Evolutionary conservation across 2,329 filamentous ascomycete species (phyloP), one percentile per base, ranked within the genome.

Genomic region (Lojkania enalia): DNA sequence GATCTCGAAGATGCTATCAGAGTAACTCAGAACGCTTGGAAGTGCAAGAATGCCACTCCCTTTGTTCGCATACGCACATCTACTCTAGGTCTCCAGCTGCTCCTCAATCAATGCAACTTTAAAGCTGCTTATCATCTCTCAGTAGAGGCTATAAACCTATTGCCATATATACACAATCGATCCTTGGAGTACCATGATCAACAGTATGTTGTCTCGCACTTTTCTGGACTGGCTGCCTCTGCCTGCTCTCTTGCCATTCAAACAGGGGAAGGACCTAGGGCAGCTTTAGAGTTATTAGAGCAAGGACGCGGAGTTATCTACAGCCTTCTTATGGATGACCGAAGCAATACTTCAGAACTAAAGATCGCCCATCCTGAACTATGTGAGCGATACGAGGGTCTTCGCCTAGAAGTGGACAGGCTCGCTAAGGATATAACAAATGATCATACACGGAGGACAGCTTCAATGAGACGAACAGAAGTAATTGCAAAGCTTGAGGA

Each of bases 301-400:
- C 5, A 5, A 12, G 39, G 39, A 3, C 39, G 39, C 6, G 27
- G 16, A 33, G 19, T 42, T 4, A 21, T 42, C 5, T 30, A 33
- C 21, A 19, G 39, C 12, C 14, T 7, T 19, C 6, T 35, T 12
- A 20, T 42, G 13, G 27, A 33, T 15, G 11, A 23, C 14, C 15
- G 19, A 35, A 21, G 18, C 30, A 20, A 42, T 20, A 35, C 16
- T 23, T 42, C 27, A 6, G 19, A 33, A 21, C 39, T 20, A 5
- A 42, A 20, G 11, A 20, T 5, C 7, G n/a, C 9, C 25, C 7
- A 27, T 27, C 25, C 25, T 7, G 25, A n/a, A 27, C n/a, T 27
- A n/a, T 7, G 9, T n/a, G 25, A 27, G 7, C 9, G n/a, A 27
- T 27, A 27, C 25, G 25, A 27, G n/a, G n/a, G 7, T 9, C n/a